Evolutionary conservation across 768 basidiomycete genomes (phyloP).

Genomic region (Phaffia tasmanica): DNA sequence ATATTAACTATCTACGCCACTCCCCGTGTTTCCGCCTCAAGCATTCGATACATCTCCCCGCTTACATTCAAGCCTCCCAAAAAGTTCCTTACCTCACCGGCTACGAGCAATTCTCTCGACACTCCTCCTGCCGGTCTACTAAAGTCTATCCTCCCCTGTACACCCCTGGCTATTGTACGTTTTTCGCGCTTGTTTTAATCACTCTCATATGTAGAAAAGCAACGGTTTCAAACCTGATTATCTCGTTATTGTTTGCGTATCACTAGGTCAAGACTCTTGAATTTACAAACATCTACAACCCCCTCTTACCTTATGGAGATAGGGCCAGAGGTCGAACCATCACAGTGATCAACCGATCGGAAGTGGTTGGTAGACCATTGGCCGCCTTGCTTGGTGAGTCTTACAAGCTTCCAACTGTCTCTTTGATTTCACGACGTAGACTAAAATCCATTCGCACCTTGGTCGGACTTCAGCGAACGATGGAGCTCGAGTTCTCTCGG

Average conservation of each 20-base stretch:
- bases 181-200: neutral
- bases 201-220: neutral
- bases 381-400: constrained; percentile 58
- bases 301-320: constrained; percentile 81
- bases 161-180: constrained; percentile 75
- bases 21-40: neutral
- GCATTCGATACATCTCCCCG: constrained; percentile 85
- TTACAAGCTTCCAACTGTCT: too few relatives aligned
- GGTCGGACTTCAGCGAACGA: constrained; percentile 54
- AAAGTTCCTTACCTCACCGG: constrained; percentile 31
- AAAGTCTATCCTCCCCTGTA: constrained; percentile 95
- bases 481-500: constrained; percentile 87
- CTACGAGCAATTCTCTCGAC: constrained; percentile 28
- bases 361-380: constrained; percentile 94
- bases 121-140: constrained; percentile 69
- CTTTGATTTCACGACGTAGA: neutral
- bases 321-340: constrained; percentile 70
- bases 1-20: neutral
- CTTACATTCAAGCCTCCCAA: constrained; percentile 47
- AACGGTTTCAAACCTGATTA: neutral
- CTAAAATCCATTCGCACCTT: neutral
- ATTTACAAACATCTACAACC: constrained; percentile 83
- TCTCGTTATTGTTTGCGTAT: neutral
- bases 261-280: constrained; percentile 69
- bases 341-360: constrained; percentile 90